Conservation (phyloP, 1,284 basidiomycete species). For the Ganoderma leucocontextum region DNA sequence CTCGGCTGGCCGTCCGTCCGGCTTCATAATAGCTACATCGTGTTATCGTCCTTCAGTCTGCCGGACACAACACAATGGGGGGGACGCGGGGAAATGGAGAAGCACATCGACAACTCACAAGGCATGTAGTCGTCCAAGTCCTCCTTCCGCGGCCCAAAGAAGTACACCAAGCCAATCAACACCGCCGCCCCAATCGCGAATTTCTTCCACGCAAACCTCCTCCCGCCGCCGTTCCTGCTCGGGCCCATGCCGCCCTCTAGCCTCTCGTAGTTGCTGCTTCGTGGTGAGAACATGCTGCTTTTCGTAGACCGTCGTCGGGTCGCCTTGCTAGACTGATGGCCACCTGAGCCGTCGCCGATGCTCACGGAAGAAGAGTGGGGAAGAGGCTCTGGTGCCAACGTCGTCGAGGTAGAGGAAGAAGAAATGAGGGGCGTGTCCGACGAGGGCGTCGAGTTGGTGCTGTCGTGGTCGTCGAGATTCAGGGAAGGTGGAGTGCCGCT, state of each 20-base stretch:
- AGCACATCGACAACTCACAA: conserved; percentile 32
- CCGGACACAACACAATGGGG: not conserved
- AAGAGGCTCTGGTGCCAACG: conserved; percentile 15
- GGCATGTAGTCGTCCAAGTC: conserved; percentile 40
- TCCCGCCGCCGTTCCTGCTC: conserved; percentile 40
- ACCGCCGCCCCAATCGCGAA: conserved; percentile 63
- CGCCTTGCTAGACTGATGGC: conserved; percentile 1
- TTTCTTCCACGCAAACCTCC: conserved; percentile 70
- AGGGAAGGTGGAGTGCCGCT: conserved; percentile 15
- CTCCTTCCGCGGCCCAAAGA: conserved; percentile 64
- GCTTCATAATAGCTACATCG: conserved; percentile 32
- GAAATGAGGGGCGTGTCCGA: conserved; percentile 16
- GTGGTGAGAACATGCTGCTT: conserved; percentile 49
- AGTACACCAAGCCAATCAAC: conserved; percentile 66
- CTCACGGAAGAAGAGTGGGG: conserved; percentile 15
- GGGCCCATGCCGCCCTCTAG: conserved; percentile 70
- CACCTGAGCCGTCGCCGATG: conserved; percentile 15
- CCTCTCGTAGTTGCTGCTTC: conserved; percentile 65
- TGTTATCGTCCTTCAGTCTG: conserved; percentile 5
- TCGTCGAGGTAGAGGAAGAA: conserved; percentile 10
- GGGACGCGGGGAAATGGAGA: not conserved
- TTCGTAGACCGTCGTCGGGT: conserved; percentile 20
- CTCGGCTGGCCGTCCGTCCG: conserved; percentile 22
- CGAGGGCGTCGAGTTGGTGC: conserved; percentile 13
- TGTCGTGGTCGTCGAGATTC: conserved; percentile 22